A percentile compares a stretch with the other conserved stretches of the same genome.
phyloP scores from a whole-genome alignment of 805 yeast species.

The Sugiyamaella qingdaonensis region DNA sequence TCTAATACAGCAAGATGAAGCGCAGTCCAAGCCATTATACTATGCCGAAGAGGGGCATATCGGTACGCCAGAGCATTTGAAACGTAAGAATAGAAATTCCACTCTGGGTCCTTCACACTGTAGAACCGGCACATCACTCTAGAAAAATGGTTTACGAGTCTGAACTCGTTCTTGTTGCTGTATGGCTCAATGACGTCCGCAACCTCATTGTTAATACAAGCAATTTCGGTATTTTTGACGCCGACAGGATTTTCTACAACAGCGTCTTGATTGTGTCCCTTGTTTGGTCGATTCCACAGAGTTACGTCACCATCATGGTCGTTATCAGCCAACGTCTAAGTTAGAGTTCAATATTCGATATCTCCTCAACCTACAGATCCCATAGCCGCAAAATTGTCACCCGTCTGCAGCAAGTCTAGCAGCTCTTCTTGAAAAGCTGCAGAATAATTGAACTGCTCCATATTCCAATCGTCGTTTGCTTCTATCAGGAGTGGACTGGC shows the following conservation, averaged over 20 bases:
- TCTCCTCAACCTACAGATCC: no score
- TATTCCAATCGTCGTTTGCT: neutral
- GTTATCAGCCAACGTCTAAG: no score
- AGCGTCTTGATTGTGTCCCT: no score
- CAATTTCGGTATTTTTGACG: no score
- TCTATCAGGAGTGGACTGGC: neutral
- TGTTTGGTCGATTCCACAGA: no score
- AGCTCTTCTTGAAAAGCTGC: neutral
- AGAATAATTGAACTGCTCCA: neutral
- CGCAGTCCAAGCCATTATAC: slow-evolving; percentile 1
- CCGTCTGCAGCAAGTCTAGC: neutral
- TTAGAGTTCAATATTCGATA: no score
- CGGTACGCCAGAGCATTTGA: neutral
- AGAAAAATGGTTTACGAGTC: neutral
- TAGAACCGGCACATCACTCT: neutral
- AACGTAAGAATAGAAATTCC: neutral
- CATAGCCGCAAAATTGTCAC: neutral
- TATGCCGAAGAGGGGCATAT: neutral
- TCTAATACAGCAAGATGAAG: neutral
- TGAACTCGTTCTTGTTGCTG: neutral
- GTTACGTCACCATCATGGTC: no score
- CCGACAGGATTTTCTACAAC: no score
- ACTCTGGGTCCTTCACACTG: neutral
- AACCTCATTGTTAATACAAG: no score
- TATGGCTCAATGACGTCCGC: neutral